These are phyloP conservation scores for Hypoxylon lenormandii DNA, from an alignment of 495 filamentous ascomycete genomes.

Conservation along the genomic window DNA sequence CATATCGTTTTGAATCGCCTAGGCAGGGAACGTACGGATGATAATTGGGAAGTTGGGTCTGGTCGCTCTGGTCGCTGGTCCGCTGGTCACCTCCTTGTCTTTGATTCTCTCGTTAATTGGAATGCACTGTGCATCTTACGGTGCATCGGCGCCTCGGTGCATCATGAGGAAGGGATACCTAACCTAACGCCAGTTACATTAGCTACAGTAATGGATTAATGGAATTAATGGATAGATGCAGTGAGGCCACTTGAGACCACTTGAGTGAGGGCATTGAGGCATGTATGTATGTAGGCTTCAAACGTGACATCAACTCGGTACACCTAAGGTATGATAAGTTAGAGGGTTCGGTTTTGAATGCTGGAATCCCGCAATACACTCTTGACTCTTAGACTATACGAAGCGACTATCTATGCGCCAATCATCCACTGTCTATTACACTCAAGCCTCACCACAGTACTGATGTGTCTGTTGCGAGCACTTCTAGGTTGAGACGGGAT, in stretches of 20 bases:
- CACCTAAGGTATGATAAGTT: constrained; percentile 19
- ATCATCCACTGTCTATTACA: background rate
- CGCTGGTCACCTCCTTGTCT: constrained; percentile 23
- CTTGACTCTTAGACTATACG: no score
- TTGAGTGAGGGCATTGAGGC: no score
- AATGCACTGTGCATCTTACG: constrained; percentile 25
- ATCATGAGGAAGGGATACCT: constrained; percentile 5
- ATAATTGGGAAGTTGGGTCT: background rate
- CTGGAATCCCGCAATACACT: constrained; percentile 23
- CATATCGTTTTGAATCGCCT: constrained; percentile 10
- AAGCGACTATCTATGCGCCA: no score
- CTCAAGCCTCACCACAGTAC: background rate
- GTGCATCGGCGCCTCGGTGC: constrained; percentile 21
- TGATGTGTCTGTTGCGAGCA: background rate
- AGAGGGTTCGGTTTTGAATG: constrained; percentile 17
- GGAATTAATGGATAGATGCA: no score
- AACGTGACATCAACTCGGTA: constrained; percentile 21
- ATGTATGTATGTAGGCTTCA: constrained; percentile 12
- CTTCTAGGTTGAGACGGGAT: no score
- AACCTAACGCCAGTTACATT: no score
- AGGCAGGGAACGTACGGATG: constrained; percentile 12
- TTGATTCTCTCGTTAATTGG: background rate
- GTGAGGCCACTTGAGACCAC: no score
- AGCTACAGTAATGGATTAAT: constrained; percentile 6
- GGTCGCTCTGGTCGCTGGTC: constrained; percentile 2